These are phyloP conservation scores for Suillus spraguei DNA, from an alignment of 768 basidiomycete genomes.

Conservation along the genomic window DNA sequence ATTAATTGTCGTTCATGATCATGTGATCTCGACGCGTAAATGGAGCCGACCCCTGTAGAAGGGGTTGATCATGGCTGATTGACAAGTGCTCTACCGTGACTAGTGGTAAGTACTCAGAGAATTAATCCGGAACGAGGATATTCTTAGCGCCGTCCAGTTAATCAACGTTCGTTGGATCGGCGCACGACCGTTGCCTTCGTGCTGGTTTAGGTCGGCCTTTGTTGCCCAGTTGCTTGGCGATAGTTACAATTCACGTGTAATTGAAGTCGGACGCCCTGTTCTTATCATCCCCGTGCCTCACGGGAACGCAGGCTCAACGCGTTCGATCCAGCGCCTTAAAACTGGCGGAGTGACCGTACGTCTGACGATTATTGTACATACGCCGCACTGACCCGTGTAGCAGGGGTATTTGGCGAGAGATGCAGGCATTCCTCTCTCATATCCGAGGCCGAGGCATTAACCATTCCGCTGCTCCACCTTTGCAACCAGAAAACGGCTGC, in stretches of 20 bases:
- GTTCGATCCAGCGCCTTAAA: background rate
- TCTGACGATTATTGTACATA: background rate
- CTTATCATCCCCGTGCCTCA: background rate
- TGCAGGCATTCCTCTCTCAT: conserved; percentile 36
- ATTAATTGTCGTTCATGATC: conserved; percentile 3
- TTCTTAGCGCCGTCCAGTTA: background rate
- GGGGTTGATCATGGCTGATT: conserved; percentile 17
- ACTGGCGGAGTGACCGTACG: background rate
- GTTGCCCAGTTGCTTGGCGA: background rate
- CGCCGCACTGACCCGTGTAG: background rate
- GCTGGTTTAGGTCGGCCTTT: background rate
- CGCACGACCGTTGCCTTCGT: background rate
- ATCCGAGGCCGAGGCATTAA: conserved; percentile 29
- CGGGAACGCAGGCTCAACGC: background rate
- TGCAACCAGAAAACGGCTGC: conserved; percentile 11
- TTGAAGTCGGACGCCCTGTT: background rate
- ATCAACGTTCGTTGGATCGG: background rate
- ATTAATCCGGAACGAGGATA: background rate
- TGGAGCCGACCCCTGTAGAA: conserved; percentile 24
- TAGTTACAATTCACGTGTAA: conserved; percentile 2
- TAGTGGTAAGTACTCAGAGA: background rate
- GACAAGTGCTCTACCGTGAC: background rate
- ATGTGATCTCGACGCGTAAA: conserved; percentile 11
- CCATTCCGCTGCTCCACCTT: conserved; percentile 20
- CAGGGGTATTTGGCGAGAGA: conserved; percentile 14